phyloP scores from a whole-genome alignment of 2,329 filamentous ascomycete genomes.

The Colletotrichum spinosum region DNA sequence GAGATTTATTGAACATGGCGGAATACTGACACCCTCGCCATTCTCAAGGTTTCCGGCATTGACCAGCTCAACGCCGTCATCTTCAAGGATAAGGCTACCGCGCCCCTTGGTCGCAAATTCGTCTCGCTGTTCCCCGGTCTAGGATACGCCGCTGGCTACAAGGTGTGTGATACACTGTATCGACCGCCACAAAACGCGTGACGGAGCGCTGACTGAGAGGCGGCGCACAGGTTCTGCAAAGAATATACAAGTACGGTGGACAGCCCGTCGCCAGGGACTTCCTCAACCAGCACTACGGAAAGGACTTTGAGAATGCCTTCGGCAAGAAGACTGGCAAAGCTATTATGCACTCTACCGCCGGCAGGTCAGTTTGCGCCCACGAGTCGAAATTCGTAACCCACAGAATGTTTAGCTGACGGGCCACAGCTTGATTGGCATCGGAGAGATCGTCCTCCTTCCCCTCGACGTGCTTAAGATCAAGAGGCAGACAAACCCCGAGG shows the following conservation, averaged over 20 bases:
- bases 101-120: slow-evolving; percentile 80
- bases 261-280: slow-evolving; percentile 96
- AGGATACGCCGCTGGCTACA: slow-evolving; percentile 97
- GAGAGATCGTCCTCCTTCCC: slow-evolving; percentile 94
- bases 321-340: slow-evolving; percentile 98
- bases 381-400: background rate
- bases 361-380: slow-evolving; percentile 68
- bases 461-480: slow-evolving; percentile 99
- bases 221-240: slow-evolving; percentile 73
- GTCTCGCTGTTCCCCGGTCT: slow-evolving; percentile 96
- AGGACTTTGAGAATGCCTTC: slow-evolving; percentile 87
- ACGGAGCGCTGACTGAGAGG: slow-evolving; percentile 55
- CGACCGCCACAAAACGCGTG: background rate
- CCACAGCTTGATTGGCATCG: slow-evolving; percentile 88
- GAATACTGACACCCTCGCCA: slow-evolving; percentile 14
- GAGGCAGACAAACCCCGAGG: slow-evolving; percentile 98
- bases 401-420: background rate
- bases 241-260: slow-evolving; percentile 98
- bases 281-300: slow-evolving; percentile 81
- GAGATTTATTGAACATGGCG: background rate
- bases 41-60: slow-evolving; percentile 36
- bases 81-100: slow-evolving; percentile 88
- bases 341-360: slow-evolving; percentile 96
- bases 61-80: slow-evolving; percentile 88
- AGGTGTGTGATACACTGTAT: slow-evolving; percentile 61